These are phyloP conservation scores for Thielaviopsis euricoi DNA, from an alignment of 2,329 filamentous ascomycete species.

Conservation along the genomic window DNA sequence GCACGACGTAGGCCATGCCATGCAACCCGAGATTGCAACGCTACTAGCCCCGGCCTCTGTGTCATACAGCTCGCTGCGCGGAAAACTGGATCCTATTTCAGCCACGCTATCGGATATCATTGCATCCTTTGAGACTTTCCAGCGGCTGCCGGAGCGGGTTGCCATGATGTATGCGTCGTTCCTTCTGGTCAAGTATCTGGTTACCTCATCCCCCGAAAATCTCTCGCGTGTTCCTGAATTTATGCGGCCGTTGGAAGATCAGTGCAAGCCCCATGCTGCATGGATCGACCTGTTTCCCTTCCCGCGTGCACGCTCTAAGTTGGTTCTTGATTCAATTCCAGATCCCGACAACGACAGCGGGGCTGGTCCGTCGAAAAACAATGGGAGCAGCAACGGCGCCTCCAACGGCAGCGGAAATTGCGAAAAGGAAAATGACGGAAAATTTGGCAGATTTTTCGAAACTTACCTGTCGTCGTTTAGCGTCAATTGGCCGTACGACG, in stretches of 20 bases:
- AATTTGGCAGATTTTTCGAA: constrained; percentile 70
- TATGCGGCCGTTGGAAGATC: constrained; percentile 47
- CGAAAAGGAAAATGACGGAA: constrained; percentile 31
- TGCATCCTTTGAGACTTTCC: constrained; percentile 65
- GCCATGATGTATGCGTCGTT: constrained; percentile 79
- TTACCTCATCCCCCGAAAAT: constrained; percentile 63
- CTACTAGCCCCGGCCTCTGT: constrained; percentile 1
- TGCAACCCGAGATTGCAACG: constrained; percentile 8
- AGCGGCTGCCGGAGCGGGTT: constrained; percentile 63
- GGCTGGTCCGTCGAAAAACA: background rate
- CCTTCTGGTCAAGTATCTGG: constrained; percentile 70
- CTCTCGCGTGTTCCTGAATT: constrained; percentile 63
- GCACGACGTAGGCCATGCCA: constrained; percentile 1
- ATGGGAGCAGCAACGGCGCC: background rate
- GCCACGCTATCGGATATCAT: constrained; percentile 77
- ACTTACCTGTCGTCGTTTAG: constrained; percentile 61
- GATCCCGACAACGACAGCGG: background rate
- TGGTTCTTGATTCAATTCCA: constrained; percentile 25
- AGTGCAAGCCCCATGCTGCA: constrained; percentile 53
- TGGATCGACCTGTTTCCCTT: constrained; percentile 78
- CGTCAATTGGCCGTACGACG: constrained; percentile 73
- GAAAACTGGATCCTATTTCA: constrained; percentile 37
- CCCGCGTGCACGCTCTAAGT: constrained; percentile 54
- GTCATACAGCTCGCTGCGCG: constrained; percentile 2
- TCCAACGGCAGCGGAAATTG: background rate